Conservation (phyloP, 192 early-diverging fungal species). For the Linnemannia schmuckeri region DNA sequence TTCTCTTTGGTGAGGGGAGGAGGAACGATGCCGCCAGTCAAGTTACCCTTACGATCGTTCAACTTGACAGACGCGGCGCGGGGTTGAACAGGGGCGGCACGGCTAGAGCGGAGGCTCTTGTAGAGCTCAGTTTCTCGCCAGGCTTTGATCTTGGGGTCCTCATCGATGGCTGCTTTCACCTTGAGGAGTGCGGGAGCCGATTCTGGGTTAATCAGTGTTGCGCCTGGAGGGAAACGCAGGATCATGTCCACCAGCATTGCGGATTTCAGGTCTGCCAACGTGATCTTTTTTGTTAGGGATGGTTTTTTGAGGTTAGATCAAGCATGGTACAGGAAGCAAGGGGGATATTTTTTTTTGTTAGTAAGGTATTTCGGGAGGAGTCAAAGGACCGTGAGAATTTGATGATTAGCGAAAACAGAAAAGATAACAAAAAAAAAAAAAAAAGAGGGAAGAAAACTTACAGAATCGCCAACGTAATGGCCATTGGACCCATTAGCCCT, state of each 20-base stretch:
- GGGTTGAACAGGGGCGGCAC: constrained; percentile 10
- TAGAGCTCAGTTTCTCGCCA: constrained; percentile 29
- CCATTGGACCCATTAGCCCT: constrained; percentile 38
- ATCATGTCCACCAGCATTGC: constrained; percentile 15
- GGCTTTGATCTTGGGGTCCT: constrained; percentile 29
- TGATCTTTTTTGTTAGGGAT: constrained; percentile 13
- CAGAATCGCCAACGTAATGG: constrained; percentile 42
- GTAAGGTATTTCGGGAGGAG: no score
- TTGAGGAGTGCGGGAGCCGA: constrained; percentile 29
- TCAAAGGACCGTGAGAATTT: no score
- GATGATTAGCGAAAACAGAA: neutral
- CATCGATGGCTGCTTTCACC: constrained; percentile 14
- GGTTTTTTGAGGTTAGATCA: no score
- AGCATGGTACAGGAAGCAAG: no score
- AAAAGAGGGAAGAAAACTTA: neutral
- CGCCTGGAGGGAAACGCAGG: constrained; percentile 5
- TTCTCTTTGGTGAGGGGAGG: neutral
- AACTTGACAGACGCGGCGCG: neutral
- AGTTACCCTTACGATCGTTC: constrained; percentile 41
- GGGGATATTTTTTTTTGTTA: neutral
- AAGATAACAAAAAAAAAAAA: no score
- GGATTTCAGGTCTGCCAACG: constrained; percentile 39
- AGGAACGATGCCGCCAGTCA: constrained; percentile 2
- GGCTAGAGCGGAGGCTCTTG: constrained; percentile 25
- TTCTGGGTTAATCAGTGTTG: constrained; percentile 14